Evolutionary conservation across 2,329 filamentous ascomycete genomes (phyloP).

Genomic region (Ophiosphaerella korrae): DNA sequence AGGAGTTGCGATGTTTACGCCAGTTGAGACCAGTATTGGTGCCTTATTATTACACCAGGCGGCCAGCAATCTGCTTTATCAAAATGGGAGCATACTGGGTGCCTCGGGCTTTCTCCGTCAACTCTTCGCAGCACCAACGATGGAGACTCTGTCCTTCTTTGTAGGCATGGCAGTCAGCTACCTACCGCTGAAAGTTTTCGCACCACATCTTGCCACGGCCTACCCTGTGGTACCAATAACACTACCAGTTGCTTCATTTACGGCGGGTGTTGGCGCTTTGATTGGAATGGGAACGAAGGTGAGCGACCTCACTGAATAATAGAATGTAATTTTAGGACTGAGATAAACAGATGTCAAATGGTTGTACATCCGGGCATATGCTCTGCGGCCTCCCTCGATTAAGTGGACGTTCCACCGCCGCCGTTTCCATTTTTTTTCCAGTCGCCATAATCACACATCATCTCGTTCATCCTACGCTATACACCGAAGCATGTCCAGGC

Average conservation of each 20-base stretch:
- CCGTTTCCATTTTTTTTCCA: conserved; percentile 46
- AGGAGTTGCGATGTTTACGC: conserved; percentile 56
- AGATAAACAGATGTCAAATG: conserved; percentile 40
- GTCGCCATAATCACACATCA: conserved; percentile 41
- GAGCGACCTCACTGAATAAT: conserved; percentile 4
- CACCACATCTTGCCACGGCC: conserved; percentile 52
- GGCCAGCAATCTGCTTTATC: conserved; percentile 55
- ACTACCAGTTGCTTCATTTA: conserved; percentile 44
- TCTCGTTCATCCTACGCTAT: conserved; percentile 50
- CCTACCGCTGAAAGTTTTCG: conserved; percentile 47
- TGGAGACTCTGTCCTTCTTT: conserved; percentile 53
- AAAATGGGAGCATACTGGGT: conserved; percentile 59
- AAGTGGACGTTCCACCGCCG: conserved; percentile 56
- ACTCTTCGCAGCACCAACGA: conserved; percentile 47
- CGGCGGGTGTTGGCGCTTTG: conserved; percentile 50
- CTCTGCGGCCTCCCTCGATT: conserved; percentile 58
- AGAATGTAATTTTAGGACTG: conserved; percentile 1
- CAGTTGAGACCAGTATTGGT: conserved; percentile 57
- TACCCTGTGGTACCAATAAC: conserved; percentile 48
- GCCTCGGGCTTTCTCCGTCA: conserved; percentile 55
- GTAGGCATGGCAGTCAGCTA: conserved; percentile 54
- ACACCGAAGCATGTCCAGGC: conserved; percentile 44
- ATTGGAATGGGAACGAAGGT: conserved; percentile 61
- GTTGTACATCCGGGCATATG: conserved; percentile 63
- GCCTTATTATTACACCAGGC: conserved; percentile 58